Conservation (phyloP, 257 asterid species). For the Asclepias syriaca region DNA sequence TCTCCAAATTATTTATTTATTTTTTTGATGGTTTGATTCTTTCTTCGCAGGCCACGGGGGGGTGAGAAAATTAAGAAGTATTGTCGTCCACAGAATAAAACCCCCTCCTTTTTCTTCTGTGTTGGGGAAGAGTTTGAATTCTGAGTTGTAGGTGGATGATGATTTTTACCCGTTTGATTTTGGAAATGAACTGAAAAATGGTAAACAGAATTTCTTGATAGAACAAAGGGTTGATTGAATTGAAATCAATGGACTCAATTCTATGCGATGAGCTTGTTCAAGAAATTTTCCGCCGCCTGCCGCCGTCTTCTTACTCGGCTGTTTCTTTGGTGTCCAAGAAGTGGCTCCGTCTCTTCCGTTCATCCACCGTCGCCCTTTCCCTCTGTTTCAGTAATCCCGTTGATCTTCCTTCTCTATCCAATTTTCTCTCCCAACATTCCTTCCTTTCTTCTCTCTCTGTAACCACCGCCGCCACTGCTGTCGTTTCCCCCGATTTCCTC, state of each 20-base stretch:
- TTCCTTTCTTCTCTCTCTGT: constrained; percentile 49
- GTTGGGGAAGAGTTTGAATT: background rate
- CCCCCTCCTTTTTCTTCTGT: no score
- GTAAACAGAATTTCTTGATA: background rate
- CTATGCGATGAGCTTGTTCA: constrained; percentile 76
- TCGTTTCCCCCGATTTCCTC: constrained; percentile 24
- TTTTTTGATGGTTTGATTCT: background rate
- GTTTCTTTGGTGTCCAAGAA: constrained; percentile 57
- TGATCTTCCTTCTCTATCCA: constrained; percentile 27
- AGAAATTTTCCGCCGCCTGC: constrained; percentile 78
- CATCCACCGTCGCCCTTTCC: constrained; percentile 56
- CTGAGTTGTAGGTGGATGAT: constrained; percentile 6
- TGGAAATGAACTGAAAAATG: no score
- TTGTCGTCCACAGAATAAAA: background rate
- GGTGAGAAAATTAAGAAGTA: background rate
- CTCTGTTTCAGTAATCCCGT: constrained; percentile 29
- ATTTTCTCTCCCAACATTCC: constrained; percentile 47
- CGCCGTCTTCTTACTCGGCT: constrained; percentile 47
- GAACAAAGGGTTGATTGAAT: background rate
- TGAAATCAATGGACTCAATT: constrained; percentile 43
- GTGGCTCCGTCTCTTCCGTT: constrained; percentile 66
- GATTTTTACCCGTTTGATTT: background rate
- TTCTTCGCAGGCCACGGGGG: background rate
- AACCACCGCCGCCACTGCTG: constrained; percentile 7
- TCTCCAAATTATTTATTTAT: background rate